Evolutionary conservation across 2,329 filamentous ascomycete species (phyloP).

Genomic region (Juglanconis oblonga): DNA sequence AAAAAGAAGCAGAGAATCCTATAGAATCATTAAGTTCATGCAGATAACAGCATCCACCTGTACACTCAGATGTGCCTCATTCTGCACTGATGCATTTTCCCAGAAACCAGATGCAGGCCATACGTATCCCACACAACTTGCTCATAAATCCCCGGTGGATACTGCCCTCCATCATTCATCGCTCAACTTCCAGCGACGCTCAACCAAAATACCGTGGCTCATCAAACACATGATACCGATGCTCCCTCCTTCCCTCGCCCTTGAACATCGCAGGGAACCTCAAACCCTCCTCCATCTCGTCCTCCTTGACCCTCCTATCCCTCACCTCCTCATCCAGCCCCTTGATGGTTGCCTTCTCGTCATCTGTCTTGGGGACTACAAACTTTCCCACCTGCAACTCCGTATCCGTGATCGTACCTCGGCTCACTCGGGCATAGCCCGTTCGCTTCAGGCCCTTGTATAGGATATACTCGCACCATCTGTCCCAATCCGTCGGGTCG

Average conservation of each 20-base stretch:
- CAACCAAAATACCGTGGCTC: conserved; percentile 71
- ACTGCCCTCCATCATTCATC: not conserved
- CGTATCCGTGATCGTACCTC: conserved; percentile 92
- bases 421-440: conserved; percentile 85
- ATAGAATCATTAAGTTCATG: too few species aligned
- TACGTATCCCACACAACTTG: too few species aligned
- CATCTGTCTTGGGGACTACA: conserved; percentile 69
- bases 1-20: too few species aligned
- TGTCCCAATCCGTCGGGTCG: conserved; percentile 87
- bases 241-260: conserved; percentile 82
- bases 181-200: not conserved
- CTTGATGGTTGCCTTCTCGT: conserved; percentile 40
- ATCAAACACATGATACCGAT: conserved; percentile 92
- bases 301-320: conserved; percentile 60
- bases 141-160: too few species aligned
- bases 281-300: conserved; percentile 71
- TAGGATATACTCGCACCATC: conserved; percentile 98
- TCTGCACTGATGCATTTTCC: too few species aligned
- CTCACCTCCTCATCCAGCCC: conserved; percentile 51
- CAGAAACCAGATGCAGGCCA: too few species aligned
- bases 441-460: conserved; percentile 85
- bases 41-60: too few species aligned
- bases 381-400: conserved; percentile 97
- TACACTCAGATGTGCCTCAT: too few species aligned
- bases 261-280: conserved; percentile 83